Conservation (phyloP, 345 rosid genomes). For the Carallia pectinifolia region DNA sequence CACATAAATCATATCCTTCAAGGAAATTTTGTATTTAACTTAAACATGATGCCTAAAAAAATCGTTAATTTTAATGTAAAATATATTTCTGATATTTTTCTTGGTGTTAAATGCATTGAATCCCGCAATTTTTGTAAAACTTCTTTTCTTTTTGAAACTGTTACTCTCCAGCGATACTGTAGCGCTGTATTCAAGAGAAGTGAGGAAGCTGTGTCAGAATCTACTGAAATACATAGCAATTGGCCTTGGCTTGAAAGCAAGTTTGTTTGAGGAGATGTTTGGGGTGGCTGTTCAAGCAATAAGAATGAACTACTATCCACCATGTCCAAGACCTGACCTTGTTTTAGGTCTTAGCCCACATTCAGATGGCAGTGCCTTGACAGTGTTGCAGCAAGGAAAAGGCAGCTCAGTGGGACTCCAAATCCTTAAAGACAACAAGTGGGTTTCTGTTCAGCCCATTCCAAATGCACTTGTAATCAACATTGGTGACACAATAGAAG, state of each 20-base stretch:
- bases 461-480: constrained; percentile 77
- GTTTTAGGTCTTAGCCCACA: constrained; percentile 95
- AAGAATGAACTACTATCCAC: constrained; percentile 96
- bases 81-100: too few species aligned
- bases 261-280: constrained; percentile 66
- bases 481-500: constrained; percentile 89
- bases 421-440: constrained; percentile 63
- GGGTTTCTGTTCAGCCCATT: constrained; percentile 65
- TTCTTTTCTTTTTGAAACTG: not conserved
- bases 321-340: constrained; percentile 94
- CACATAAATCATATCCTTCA: too few species aligned
- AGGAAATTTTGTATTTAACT: too few species aligned
- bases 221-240: constrained; percentile 57
- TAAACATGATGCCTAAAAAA: too few species aligned
- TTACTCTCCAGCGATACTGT: constrained; percentile 52
- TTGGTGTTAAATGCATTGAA: too few species aligned
- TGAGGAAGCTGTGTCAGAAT: constrained; percentile 63
- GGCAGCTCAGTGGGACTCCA: constrained; percentile 74
- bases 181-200: constrained; percentile 60
- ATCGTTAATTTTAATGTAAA: too few species aligned
- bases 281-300: constrained; percentile 87
- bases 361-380: constrained; percentile 96
- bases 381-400: constrained; percentile 80
- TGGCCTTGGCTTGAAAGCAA: constrained; percentile 59
- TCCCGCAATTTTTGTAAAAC: too few species aligned